A percentile compares a stretch with the other conserved stretches of the same genome.
These are phyloP conservation scores for Pseudocercospora eumusae DNA, from an alignment of 2,329 filamentous ascomycete species.

Conservation along the genomic window DNA sequence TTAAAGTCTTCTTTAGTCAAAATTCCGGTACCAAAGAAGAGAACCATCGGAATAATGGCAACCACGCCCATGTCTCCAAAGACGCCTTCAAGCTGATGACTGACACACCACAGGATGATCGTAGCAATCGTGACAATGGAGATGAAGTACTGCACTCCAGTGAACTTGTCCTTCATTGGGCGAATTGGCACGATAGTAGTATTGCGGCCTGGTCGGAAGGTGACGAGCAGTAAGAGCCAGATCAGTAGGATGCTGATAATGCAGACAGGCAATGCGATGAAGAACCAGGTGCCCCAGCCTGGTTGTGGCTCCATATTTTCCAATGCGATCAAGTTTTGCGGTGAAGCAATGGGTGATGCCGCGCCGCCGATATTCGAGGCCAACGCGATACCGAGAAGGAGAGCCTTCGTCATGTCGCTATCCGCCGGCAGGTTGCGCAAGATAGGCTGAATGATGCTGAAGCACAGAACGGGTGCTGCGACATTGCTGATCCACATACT, in stretches of 20 bases:
- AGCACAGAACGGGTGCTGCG: conserved; percentile 92
- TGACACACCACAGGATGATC: conserved; percentile 88
- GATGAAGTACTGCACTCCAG: conserved; percentile 90
- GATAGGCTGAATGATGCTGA: conserved; percentile 96
- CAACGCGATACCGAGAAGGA: conserved; percentile 92
- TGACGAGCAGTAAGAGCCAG: conserved; percentile 80
- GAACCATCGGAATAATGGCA: conserved; percentile 89
- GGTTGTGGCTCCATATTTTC: conserved; percentile 92
- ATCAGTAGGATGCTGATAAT: conserved; percentile 84
- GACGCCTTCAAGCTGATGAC: conserved; percentile 79
- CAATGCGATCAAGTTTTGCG: conserved; percentile 94
- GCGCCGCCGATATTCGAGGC: conserved; percentile 95
- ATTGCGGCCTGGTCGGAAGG: conserved; percentile 80
- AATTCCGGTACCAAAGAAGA: conserved; percentile 96
- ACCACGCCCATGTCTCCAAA: conserved; percentile 99
- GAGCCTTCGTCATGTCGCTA: conserved; percentile 89
- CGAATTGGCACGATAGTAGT: conserved; percentile 91
- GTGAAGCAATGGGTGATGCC: conserved; percentile 93
- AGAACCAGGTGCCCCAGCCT: conserved; percentile 96
- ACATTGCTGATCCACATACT: conserved; percentile 99
- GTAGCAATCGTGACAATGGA: conserved; percentile 77
- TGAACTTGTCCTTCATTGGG: conserved; percentile 83
- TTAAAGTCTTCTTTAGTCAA: conserved; percentile 99
- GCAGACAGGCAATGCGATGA: conserved; percentile 89
- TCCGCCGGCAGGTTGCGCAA: conserved; percentile 87